Conservation (phyloP, 164 flowering plant species). For the Umbellularia californica region DNA sequence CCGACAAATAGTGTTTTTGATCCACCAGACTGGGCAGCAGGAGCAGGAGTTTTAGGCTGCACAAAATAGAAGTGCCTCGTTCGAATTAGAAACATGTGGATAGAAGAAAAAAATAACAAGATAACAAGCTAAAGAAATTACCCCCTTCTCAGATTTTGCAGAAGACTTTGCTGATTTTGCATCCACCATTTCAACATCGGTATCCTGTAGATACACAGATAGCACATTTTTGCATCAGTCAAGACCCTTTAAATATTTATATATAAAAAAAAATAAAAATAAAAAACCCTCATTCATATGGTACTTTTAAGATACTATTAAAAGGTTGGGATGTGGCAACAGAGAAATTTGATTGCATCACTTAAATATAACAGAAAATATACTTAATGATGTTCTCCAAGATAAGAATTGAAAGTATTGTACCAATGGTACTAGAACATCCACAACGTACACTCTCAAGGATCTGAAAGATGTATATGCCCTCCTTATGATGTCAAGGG, state of each 20-base stretch:
- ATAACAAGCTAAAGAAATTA: constrained; percentile 9
- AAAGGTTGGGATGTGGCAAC: too few species aligned
- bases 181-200: constrained; percentile 73
- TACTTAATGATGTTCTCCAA: too few species aligned
- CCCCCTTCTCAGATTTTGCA: constrained; percentile 32
- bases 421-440: too few species aligned
- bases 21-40: constrained; percentile 39
- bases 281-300: not conserved
- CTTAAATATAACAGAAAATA: too few species aligned
- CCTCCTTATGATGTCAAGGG: too few species aligned
- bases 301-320: too few species aligned
- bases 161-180: constrained; percentile 31
- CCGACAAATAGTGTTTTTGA: constrained; percentile 74
- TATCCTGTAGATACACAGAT: constrained; percentile 21
- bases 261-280: not conserved
- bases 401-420: too few species aligned
- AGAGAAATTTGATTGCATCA: too few species aligned
- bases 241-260: not conserved
- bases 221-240: not conserved
- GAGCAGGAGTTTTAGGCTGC: constrained; percentile 66
- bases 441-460: too few species aligned
- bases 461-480: too few species aligned
- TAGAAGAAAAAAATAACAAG: not conserved
- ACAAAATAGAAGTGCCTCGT: not conserved
- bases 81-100: not conserved